These are phyloP conservation scores for Purpureocillium lavendulum DNA, from an alignment of 2,329 filamentous ascomycete genomes.

Conservation along the genomic window DNA sequence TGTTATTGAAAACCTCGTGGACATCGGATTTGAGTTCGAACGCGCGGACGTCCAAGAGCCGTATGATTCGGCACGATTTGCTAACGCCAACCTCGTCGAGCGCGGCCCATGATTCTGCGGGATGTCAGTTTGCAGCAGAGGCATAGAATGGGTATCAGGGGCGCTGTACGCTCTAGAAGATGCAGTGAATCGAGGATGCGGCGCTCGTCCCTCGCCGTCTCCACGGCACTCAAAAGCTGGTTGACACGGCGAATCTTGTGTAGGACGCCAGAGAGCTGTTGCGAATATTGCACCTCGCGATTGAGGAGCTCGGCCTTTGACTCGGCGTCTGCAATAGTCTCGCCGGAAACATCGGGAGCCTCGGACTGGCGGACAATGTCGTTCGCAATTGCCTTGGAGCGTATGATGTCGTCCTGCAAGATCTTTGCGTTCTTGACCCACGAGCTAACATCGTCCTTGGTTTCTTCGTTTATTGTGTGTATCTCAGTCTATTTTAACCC, in stretches of 20 bases:
- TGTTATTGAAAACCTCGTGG: constrained; percentile 54
- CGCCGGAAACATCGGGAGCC: constrained; percentile 44
- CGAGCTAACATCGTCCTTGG: constrained; percentile 68
- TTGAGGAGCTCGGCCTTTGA: constrained; percentile 47
- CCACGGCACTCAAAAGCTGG: constrained; percentile 53
- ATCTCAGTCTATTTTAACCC: constrained; percentile 66
- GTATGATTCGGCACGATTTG: constrained; percentile 53
- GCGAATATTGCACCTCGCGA: constrained; percentile 50
- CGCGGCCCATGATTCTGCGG: constrained; percentile 44
- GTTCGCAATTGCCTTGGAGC: constrained; percentile 68
- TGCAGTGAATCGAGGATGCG: constrained; percentile 48
- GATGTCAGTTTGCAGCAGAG: constrained; percentile 9
- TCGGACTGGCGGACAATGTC: constrained; percentile 75
- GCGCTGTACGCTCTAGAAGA: constrained; percentile 44
- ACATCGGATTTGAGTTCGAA: constrained; percentile 60
- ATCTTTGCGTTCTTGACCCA: constrained; percentile 83
- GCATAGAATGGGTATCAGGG: background rate
- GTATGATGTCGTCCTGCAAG: constrained; percentile 77
- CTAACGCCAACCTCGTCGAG: constrained; percentile 52
- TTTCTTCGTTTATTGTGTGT: constrained; percentile 65
- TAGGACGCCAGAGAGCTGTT: constrained; percentile 44
- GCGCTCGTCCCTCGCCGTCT: constrained; percentile 44
- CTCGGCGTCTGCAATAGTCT: constrained; percentile 43
- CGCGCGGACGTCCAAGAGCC: constrained; percentile 56
- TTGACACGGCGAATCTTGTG: constrained; percentile 47